Conservation (phyloP, 805 yeast species). For the Lachancea nothofagi region DNA sequence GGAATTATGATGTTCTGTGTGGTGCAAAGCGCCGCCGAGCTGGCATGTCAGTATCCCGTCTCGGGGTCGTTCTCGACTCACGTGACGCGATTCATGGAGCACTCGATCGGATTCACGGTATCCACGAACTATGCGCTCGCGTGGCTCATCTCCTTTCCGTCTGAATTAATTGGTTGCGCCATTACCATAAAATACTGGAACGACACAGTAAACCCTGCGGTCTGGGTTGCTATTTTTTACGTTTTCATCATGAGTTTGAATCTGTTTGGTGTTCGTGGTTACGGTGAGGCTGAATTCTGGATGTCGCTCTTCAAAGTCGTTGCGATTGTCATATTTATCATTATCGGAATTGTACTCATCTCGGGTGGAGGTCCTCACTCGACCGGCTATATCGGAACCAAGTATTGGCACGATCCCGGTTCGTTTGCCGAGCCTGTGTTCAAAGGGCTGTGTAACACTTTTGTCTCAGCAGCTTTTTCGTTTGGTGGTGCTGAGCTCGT, state of each 20-base stretch:
- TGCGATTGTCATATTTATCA: conserved; percentile 43
- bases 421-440: conserved; percentile 44
- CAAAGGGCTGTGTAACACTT: conserved; percentile 59
- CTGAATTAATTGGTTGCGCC: conserved; percentile 52
- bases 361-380: conserved; percentile 46
- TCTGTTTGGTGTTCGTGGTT: conserved; percentile 46
- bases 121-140: conserved; percentile 54
- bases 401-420: conserved; percentile 49
- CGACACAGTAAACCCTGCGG: conserved; percentile 20
- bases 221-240: conserved; percentile 26
- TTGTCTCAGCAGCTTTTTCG: conserved; percentile 68
- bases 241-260: conserved; percentile 41
- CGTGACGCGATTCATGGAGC: conserved; percentile 53
- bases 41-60: conserved; percentile 46
- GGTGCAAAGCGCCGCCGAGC: conserved; percentile 36
- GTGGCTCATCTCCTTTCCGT: conserved; percentile 50
- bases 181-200: conserved; percentile 47
- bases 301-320: conserved; percentile 42
- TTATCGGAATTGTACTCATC: conserved; percentile 43
- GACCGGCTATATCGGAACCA: conserved; percentile 36
- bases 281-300: conserved; percentile 50
- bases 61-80: conserved; percentile 53
- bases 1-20: conserved; percentile 29
- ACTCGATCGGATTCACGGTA: conserved; percentile 57
- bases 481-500: conserved; percentile 66